Conservation (phyloP, 345 rosid genomes). For the Linum trigynum region DNA sequence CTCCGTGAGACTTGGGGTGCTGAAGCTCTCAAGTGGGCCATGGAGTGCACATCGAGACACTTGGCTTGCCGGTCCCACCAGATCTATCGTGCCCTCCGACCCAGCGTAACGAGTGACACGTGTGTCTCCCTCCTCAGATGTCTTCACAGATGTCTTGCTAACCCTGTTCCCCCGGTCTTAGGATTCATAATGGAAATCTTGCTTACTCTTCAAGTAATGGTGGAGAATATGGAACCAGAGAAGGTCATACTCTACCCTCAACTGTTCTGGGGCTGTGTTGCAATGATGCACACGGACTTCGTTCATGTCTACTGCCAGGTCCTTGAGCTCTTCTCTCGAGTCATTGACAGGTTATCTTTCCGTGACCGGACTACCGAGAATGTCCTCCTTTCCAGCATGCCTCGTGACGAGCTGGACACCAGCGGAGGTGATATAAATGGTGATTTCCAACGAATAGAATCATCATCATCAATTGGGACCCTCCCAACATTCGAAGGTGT, state of each 20-base stretch:
- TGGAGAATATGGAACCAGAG: slow-evolving; percentile 99
- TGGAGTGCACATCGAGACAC: slow-evolving; percentile 99
- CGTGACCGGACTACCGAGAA: slow-evolving; percentile 91
- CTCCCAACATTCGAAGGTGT: slow-evolving; percentile 90
- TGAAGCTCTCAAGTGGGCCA: slow-evolving; percentile 99
- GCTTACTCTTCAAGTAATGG: slow-evolving; percentile 93
- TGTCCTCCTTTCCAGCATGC: slow-evolving; percentile 97
- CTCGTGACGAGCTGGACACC: slow-evolving; percentile 67
- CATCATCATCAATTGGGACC: slow-evolving; percentile 58
- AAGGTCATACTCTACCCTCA: slow-evolving; percentile 96
- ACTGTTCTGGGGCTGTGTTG: slow-evolving; percentile 97
- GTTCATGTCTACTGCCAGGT: slow-evolving; percentile 97
- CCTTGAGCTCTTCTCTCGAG: slow-evolving; percentile 93
- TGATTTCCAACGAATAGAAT: slow-evolving; percentile 64
- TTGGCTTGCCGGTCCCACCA: slow-evolving; percentile 98
- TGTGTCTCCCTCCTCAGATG: slow-evolving; percentile 91
- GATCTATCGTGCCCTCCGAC: slow-evolving; percentile 92
- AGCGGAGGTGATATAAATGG: slow-evolving; percentile 27
- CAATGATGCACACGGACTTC: slow-evolving; percentile 99
- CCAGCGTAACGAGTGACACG: slow-evolving; percentile 87
- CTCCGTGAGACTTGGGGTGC: slow-evolving; percentile 97
- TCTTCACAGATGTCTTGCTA: slow-evolving; percentile 90
- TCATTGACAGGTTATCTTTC: slow-evolving; percentile 79
- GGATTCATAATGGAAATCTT: slow-evolving; percentile 96
- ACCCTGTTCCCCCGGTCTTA: slow-evolving; percentile 89